These are phyloP conservation scores for Reticulascus tulasneorum DNA, from an alignment of 2,329 filamentous ascomycete species.

Conservation along the genomic window DNA sequence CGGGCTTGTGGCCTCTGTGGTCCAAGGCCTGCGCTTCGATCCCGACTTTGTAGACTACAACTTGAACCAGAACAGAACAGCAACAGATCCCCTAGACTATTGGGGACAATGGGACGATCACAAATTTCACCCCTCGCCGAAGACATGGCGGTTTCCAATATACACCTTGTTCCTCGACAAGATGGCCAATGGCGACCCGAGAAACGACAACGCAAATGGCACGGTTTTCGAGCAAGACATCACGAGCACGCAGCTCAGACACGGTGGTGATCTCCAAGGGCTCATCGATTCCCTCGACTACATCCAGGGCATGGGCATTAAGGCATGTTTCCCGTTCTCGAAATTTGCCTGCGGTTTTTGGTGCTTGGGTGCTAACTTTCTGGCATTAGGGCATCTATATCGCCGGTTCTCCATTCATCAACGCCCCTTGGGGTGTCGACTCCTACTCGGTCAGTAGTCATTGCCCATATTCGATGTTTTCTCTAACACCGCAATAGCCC, in stretches of 20 bases:
- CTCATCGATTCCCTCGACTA: conserved; percentile 60
- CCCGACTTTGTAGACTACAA: conserved; percentile 45
- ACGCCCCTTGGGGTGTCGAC: conserved; percentile 60
- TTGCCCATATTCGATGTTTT: no score
- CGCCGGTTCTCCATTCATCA: conserved; percentile 61
- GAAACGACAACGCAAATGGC: conserved; percentile 59
- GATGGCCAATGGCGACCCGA: conserved; percentile 61
- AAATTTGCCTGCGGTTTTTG: no score
- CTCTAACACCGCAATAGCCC: conserved; percentile 31
- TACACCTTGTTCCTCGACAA: conserved; percentile 62
- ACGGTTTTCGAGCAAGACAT: conserved; percentile 59
- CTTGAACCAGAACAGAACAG: conserved; percentile 55
- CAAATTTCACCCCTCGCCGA: conserved; percentile 48
- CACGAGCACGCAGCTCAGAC: conserved; percentile 57
- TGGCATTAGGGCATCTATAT: conserved; percentile 60
- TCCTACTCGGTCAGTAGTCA: conserved; percentile 46
- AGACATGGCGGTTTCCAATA: conserved; percentile 62
- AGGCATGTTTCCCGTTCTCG: no score
- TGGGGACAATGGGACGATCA: conserved; percentile 52
- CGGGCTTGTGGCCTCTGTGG: no score
- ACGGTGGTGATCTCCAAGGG: conserved; percentile 57
- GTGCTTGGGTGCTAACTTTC: no score
- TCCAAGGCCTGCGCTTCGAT: conserved; percentile 24
- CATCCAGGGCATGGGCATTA: conserved; percentile 60
- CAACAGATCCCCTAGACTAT: conserved; percentile 55